Percentiles rank a stretch among this genome's conserved stretches.
Evolutionary conservation across 2,329 filamentous ascomycete genomes (phyloP).

Genomic region (Arthroderma sp.): DNA sequence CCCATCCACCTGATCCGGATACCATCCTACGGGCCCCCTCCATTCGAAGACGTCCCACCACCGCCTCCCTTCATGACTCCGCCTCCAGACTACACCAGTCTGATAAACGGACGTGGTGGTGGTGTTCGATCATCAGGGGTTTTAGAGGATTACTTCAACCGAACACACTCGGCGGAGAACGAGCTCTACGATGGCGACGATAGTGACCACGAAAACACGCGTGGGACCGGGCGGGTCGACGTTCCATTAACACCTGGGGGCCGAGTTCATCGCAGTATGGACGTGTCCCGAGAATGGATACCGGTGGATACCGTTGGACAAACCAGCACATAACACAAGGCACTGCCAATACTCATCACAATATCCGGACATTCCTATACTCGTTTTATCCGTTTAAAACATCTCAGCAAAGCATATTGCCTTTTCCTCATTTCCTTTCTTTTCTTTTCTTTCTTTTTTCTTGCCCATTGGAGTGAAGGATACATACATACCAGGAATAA

Average conservation of each 20-base stretch:
- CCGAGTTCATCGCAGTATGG: conserved; percentile 51
- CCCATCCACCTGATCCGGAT: conserved; percentile 75
- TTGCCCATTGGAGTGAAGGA: no score
- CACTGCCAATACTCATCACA: no score
- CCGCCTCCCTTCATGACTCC: conserved; percentile 65
- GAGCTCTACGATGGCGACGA: conserved; percentile 32
- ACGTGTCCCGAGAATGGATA: conserved; percentile 46
- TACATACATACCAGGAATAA: no score
- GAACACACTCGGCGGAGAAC: conserved; percentile 53
- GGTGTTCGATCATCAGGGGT: conserved; percentile 13
- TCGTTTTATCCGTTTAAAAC: no score
- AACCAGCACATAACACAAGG: no score
- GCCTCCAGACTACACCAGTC: conserved; percentile 70
- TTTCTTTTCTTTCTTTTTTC: not conserved
- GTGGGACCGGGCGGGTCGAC: conserved; percentile 33
- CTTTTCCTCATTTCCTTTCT: not conserved
- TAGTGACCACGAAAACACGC: conserved; percentile 37
- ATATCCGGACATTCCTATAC: no score
- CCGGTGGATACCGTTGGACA: not conserved
- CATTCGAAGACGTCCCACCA: conserved; percentile 69
- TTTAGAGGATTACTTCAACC: conserved; percentile 75
- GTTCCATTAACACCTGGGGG: conserved; percentile 52
- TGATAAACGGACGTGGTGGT: conserved; percentile 54
- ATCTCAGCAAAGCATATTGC: no score
- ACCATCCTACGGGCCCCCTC: conserved; percentile 77